Percentiles rank a stretch among this genome's conserved stretches.
These are phyloP conservation scores for Candida tunisiensis DNA, from an alignment of 1,139 yeast genomes.

Conservation along the genomic window DNA sequence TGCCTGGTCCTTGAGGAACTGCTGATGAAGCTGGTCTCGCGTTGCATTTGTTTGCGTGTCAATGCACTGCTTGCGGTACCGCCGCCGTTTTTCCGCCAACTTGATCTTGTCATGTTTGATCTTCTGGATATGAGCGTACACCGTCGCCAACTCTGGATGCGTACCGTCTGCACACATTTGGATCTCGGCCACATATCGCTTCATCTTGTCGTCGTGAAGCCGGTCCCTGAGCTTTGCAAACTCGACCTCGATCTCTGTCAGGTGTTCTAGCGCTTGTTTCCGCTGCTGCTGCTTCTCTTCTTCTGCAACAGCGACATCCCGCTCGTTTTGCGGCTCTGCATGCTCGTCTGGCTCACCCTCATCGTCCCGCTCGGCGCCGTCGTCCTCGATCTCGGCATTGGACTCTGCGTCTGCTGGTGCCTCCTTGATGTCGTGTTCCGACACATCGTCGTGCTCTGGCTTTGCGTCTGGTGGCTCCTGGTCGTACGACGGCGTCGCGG, in stretches of 20 bases:
- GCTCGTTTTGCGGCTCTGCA: conserved; percentile 1
- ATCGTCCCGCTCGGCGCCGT: conserved; percentile 3
- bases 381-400: conserved; percentile 4
- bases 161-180: conserved; percentile 79
- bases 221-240: conserved; percentile 76
- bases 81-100: conserved; percentile 50
- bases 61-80: conserved; percentile 60
- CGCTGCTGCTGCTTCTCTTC: conserved; percentile 20
- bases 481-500: not conserved
- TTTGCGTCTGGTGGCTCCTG: conserved; percentile 1
- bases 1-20: conserved; percentile 50
- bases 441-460: not conserved
- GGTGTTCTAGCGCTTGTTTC: conserved; percentile 45
- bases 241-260: conserved; percentile 65
- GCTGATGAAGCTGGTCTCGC: conserved; percentile 73
- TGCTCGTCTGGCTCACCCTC: conserved; percentile 1
- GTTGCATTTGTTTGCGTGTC: conserved; percentile 68
- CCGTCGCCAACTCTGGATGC: conserved; percentile 64
- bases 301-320: conserved; percentile 5
- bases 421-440: too few relatives aligned
- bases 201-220: conserved; percentile 36
- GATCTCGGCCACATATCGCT: conserved; percentile 62
- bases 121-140: conserved; percentile 55
- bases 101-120: conserved; percentile 53
- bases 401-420: conserved; percentile 4